Evolutionary conservation across 768 basidiomycete species (phyloP).

Genomic region (Rickenella mellea): DNA sequence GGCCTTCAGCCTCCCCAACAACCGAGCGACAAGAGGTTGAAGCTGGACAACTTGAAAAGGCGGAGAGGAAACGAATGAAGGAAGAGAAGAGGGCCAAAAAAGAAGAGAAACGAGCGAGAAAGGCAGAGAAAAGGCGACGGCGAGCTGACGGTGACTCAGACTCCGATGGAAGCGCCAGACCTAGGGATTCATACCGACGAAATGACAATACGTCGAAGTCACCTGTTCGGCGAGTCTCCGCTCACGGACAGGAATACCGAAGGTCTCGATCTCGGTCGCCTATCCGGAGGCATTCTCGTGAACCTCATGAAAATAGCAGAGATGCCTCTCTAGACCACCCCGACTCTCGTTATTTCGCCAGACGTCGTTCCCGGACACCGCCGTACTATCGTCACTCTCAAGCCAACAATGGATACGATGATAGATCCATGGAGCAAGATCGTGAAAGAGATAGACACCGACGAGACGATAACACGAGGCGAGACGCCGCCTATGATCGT

Average conservation of each 20-base stretch:
- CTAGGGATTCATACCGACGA: conserved; percentile 6
- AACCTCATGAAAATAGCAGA: conserved; percentile 11
- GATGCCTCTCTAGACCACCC: too few relatives aligned
- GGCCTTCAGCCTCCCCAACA: conserved; percentile 19
- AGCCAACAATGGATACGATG: conserved; percentile 20
- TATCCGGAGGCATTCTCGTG: conserved; percentile 7
- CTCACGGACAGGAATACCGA: conserved; percentile 4
- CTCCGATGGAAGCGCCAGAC: conserved; percentile 13
- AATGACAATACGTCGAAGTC: conserved; percentile 4
- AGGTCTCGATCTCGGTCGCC: conserved; percentile 30
- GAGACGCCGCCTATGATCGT: conserved; percentile 22
- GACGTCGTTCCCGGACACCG: conserved; percentile 12
- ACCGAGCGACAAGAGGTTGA: conserved; percentile 18
- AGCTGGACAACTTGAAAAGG: conserved; percentile 29
- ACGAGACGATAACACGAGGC: conserved; percentile 39
- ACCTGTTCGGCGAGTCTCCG: too few relatives aligned
- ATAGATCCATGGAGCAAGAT: conserved; percentile 23
- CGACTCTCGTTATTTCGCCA: conserved; percentile 21
- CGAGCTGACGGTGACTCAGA: conserved; percentile 21
- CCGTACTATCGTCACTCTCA: conserved; percentile 1
- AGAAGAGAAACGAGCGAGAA: conserved; percentile 49
- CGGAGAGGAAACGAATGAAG: conserved; percentile 43
- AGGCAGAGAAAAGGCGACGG: conserved; percentile 35
- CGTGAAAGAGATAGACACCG: conserved; percentile 38
- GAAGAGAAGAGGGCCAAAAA: conserved; percentile 26